These are phyloP conservation scores for Aspergillus sclerotioniger DNA, from an alignment of 495 filamentous ascomycete genomes.

Conservation along the genomic window DNA sequence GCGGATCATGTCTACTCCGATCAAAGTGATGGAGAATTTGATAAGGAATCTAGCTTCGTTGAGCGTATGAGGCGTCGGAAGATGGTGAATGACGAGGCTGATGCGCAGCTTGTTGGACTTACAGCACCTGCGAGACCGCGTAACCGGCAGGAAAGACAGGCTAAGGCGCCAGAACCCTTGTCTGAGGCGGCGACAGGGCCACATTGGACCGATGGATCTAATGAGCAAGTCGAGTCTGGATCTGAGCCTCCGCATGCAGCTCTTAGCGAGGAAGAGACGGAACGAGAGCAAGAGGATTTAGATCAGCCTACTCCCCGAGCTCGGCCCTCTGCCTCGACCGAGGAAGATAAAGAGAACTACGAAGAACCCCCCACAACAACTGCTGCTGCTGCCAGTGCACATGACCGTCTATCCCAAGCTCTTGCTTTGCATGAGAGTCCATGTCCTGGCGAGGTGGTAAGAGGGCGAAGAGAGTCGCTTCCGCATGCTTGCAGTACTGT, in stretches of 20 bases:
- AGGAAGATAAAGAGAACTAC: conserved; percentile 55
- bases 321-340: conserved; percentile 29
- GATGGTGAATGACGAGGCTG: conserved; percentile 36
- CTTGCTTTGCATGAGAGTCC: conserved; percentile 32
- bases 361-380: conserved; percentile 28
- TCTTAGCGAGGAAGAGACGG: conserved; percentile 52
- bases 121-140: conserved; percentile 34
- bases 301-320: conserved; percentile 26
- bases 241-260: conserved; percentile 16
- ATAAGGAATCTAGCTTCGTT: conserved; percentile 44
- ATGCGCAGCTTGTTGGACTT: conserved; percentile 40
- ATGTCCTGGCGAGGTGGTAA: conserved; percentile 7
- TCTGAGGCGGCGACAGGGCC: conserved; percentile 4
- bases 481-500: conserved; percentile 7
- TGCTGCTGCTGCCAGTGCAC: conserved; percentile 32
- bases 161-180: conserved; percentile 8
- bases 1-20: conserved; percentile 39
- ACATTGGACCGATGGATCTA: conserved; percentile 8
- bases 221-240: conserved; percentile 6
- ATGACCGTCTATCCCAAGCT: conserved; percentile 42
- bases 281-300: conserved; percentile 49
- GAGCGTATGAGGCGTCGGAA: conserved; percentile 37
- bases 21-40: conserved; percentile 46
- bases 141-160: conserved; percentile 8
- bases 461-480: conserved; percentile 4